Percentiles rank a stretch among this genome's conserved stretches.
Conservation (phyloP, 1,284 basidiomycete genomes). For the Trichosporon sp. region DNA sequence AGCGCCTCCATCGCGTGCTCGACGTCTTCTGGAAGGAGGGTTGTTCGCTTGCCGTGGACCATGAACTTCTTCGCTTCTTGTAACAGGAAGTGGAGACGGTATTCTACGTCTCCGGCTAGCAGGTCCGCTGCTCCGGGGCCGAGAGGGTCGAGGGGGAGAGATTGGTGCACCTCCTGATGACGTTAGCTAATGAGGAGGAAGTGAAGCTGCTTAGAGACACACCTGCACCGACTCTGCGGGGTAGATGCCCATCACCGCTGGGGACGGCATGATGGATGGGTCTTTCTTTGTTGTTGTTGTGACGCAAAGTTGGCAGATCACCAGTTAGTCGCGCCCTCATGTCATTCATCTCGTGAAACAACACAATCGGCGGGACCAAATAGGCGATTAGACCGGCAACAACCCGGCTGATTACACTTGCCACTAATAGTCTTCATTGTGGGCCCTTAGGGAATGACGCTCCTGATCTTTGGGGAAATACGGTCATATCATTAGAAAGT, state of each 20-base stretch:
- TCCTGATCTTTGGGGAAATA: no score
- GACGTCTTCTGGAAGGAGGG: constrained; percentile 81
- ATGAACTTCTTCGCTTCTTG: constrained; percentile 96
- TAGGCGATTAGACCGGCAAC: no score
- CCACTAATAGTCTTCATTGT: no score
- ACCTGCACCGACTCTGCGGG: constrained; percentile 39
- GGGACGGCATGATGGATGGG: constrained; percentile 33
- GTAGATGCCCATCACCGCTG: constrained; percentile 40
- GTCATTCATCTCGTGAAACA: neutral
- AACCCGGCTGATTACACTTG: no score
- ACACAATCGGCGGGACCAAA: neutral
- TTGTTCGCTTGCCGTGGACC: constrained; percentile 83
- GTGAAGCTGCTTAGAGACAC: neutral
- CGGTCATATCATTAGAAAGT: no score
- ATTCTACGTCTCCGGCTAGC: constrained; percentile 93
- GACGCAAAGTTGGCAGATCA: neutral
- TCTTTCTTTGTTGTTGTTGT: neutral
- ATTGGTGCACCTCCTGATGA: constrained; percentile 84
- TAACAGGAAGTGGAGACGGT: constrained; percentile 69
- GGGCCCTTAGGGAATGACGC: no score
- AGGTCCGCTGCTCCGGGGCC: constrained; percentile 74
- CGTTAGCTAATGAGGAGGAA: neutral
- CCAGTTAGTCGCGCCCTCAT: neutral
- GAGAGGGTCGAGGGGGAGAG: constrained; percentile 71
- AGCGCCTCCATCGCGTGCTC: constrained; percentile 88